phyloP scores from a whole-genome alignment of 1,284 basidiomycete species.

The Ustilago esculenta region DNA sequence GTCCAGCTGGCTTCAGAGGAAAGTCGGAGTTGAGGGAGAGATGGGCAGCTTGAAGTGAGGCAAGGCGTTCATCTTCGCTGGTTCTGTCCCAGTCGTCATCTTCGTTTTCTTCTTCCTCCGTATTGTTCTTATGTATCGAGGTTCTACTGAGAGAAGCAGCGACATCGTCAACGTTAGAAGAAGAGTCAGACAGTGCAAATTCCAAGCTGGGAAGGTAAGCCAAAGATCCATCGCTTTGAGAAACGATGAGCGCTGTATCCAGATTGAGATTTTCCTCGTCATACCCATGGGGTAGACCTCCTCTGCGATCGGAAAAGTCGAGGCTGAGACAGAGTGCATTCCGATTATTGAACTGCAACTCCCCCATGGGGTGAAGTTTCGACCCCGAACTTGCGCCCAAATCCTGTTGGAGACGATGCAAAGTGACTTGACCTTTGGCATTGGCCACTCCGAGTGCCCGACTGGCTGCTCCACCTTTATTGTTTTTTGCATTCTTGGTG shows the following conservation, averaged over 20 bases:
- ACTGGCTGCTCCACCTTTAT: neutral
- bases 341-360: slow-evolving; percentile 53
- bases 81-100: slow-evolving; percentile 40
- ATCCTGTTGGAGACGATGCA: slow-evolving; percentile 26
- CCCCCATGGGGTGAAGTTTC: slow-evolving; percentile 12
- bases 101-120: slow-evolving; percentile 12
- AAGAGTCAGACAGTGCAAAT: slow-evolving; percentile 3
- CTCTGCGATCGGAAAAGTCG: slow-evolving; percentile 60
- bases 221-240: slow-evolving; percentile 64
- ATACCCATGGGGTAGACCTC: slow-evolving; percentile 22
- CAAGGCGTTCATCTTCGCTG: slow-evolving; percentile 27
- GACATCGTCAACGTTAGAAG: neutral
- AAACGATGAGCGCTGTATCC: slow-evolving; percentile 51
- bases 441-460: slow-evolving; percentile 52
- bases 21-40: slow-evolving; percentile 19
- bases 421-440: slow-evolving; percentile 42
- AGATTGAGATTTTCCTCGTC: neutral
- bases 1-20: slow-evolving; percentile 27
- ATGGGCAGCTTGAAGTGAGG: slow-evolving; percentile 8
- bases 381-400: neutral
- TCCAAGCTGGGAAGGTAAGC: slow-evolving; percentile 53
- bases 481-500: neutral
- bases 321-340: slow-evolving; percentile 61
- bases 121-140: slow-evolving; percentile 10
- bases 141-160: neutral